These are phyloP conservation scores for Raffaelea ambrosiae DNA, from an alignment of 2,329 filamentous ascomycete species.

Conservation along the genomic window DNA sequence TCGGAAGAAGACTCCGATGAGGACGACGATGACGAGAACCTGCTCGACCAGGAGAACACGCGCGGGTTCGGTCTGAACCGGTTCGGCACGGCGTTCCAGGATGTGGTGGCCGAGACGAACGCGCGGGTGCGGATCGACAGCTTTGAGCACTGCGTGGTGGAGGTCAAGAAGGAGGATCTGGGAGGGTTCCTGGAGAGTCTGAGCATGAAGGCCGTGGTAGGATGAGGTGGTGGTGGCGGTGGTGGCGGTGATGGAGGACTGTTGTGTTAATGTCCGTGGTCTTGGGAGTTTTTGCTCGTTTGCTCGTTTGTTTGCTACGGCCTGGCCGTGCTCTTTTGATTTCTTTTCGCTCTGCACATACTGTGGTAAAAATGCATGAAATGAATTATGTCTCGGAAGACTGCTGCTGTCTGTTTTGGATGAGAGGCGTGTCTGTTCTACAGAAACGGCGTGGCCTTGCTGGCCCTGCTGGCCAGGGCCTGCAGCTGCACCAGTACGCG, in stretches of 20 bases:
- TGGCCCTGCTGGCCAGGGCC: slow-evolving; percentile 8
- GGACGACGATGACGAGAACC: slow-evolving; percentile 43
- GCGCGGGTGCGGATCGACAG: slow-evolving; percentile 87
- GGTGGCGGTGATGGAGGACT: no score
- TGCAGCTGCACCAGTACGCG: slow-evolving; percentile 13
- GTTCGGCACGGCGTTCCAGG: slow-evolving; percentile 92
- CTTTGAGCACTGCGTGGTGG: slow-evolving; percentile 95
- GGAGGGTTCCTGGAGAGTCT: slow-evolving; percentile 83
- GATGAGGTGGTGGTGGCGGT: slow-evolving; percentile 29
- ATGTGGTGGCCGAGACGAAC: slow-evolving; percentile 85
- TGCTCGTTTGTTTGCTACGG: no score
- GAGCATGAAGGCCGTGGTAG: slow-evolving; percentile 81
- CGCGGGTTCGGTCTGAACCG: slow-evolving; percentile 69
- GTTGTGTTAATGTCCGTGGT: no score
- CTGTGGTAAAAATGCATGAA: no score
- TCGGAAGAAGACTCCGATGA: slow-evolving; percentile 32
- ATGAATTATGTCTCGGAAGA: no score
- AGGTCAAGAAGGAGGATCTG: slow-evolving; percentile 94
- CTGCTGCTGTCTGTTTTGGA: no score
- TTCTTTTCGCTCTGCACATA: neutral
- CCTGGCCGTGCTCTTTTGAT: neutral
- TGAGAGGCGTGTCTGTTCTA: no score
- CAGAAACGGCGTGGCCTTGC: no score
- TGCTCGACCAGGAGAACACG: neutral
- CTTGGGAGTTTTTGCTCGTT: no score